Evolutionary conservation across 2,329 filamentous ascomycete genomes (phyloP), one percentile per base, ranked within the genome.

Genomic region (Capronia coronata): DNA sequence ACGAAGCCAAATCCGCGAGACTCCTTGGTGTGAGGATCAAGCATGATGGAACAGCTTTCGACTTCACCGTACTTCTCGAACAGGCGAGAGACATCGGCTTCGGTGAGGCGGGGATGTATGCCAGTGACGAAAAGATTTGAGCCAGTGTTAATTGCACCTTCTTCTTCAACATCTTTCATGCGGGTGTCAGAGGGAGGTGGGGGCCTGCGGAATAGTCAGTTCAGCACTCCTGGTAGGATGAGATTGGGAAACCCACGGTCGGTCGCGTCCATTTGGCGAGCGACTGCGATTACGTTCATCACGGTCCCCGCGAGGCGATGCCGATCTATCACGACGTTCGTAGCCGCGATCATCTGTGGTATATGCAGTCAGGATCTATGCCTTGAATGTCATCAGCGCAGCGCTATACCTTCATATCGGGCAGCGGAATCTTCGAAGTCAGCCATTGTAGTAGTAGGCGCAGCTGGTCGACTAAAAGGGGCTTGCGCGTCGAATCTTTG

Each of bases 41-140:
- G 83, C 93, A 98, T 98, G 74, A 98, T 98, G 70, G 96, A 94
- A 75, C 91, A 97, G 74, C 94, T 97, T 74, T 97, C 91, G 45
- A 98, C 93, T 67, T 95, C 89, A 61, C 93, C 93, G 65, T 97
- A 97, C 73, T 97, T 98, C 74, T 96, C 89, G 66, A 98, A 98
- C 59, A 98, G 83, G 68, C 89, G 89, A 47, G 86, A 86, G 55
- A 98, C 87, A 67, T 97, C 93, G 13, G 83, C 79, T 70, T 98
- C 93, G 41, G 80, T 83, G 59, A 98, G 80, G 63, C 87, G 86
- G 50, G 93, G 93, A 69, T 97, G 89, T 60, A 98, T 98, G 62
- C 93, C 93, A 57, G 93, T 98, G 60, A 98, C 93, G 69, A 98
- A 98, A 52, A 98, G 85, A 75, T 98, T 98, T 60, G 93, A 96